Base-by-base conservation (phyloP, 352 stramenopile genomes). In the Pythium dissotocum region DNA sequence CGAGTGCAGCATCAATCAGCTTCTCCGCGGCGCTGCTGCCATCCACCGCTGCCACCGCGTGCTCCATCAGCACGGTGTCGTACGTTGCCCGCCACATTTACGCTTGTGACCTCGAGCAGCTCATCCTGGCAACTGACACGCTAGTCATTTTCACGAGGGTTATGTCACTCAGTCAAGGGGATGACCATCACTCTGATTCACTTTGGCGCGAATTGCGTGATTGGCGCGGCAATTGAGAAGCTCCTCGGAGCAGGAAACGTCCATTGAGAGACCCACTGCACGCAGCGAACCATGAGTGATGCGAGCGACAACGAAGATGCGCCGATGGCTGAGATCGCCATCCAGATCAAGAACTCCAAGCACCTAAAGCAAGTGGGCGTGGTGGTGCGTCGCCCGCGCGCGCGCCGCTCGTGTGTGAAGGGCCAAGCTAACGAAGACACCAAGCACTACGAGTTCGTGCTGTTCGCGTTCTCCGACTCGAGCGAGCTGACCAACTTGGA, bases 401-500 rank as follows among this genome's bases (percentile, higher is more conserved):
- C 79, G 58, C 85, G 85, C n/a, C 76, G 77, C 26, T 95, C 87
- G 26, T 93, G 85, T 64, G 76, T 94, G 62, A 92, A 91, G 57
- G 87, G 85, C 30, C 69, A 80, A 10, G 76, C 66, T 16, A 75
- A 76, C 65, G 87, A 94, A 58, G 87, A 96, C 73, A 93, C 81
- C 36, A 96, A 95, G 65, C 85, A 95, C 44, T 94, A 83, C 77
- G 76, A 93, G 70, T 67, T 96, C 48, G 69, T 90, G 75, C 73
- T 96, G 55, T 93, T 80, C 67, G 70, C 72, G 57, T 95, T 96
- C 77, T 90, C 82, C 0, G 88, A 96, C 71, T 95, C 87, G 51
- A 93, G 84, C 71, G 85, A 94, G 58, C 69, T 96, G 55, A 81
- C 80, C 48, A 91, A 93, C 59, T 72, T 96, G 24, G 88, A 96